A percentile compares a stretch with the other conserved stretches of the same genome.
Conservation (phyloP, 768 basidiomycete genomes). For the Phaffia australis region DNA sequence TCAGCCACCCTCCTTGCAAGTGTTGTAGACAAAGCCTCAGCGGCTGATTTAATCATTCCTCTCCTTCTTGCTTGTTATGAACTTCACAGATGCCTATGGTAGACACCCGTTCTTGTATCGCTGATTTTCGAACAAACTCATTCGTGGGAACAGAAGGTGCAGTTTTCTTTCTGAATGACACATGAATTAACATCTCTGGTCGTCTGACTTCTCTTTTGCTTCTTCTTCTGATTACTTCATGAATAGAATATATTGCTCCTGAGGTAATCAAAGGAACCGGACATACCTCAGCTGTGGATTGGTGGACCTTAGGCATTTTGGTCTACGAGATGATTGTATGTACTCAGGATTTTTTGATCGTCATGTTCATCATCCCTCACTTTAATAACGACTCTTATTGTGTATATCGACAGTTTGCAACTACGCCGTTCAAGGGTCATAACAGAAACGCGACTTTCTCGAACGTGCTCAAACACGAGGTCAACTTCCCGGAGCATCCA, state of each 20-base stretch:
- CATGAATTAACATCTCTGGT: background rate
- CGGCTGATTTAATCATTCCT: background rate
- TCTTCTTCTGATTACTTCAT: constrained; percentile 9
- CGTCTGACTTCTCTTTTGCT: constrained; percentile 12
- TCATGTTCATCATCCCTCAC: background rate
- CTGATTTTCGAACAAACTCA: constrained; percentile 93
- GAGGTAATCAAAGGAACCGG: constrained; percentile 95
- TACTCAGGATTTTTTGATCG: background rate
- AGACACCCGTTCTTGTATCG: constrained; percentile 94
- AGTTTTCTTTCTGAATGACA: constrained; percentile 27
- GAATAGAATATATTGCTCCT: constrained; percentile 90
- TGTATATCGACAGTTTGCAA: constrained; percentile 60
- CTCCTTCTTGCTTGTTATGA: constrained; percentile 2
- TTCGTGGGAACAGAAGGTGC: constrained; percentile 98
- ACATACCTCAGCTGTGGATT: constrained; percentile 96
- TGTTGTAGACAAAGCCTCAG: background rate
- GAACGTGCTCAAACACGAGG: constrained; percentile 80
- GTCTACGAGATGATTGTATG: constrained; percentile 75
- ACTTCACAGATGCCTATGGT: constrained; percentile 66
- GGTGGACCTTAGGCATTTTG: constrained; percentile 98
- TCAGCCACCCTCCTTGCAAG: background rate
- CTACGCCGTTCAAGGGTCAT: constrained; percentile 95
- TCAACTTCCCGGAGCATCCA: constrained; percentile 63
- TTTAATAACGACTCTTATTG: background rate
- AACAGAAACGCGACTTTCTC: constrained; percentile 91